Evolutionary conservation across 192 early-diverging fungal genomes (phyloP).

Genomic region (Rhizoclosmatium globosum): DNA sequence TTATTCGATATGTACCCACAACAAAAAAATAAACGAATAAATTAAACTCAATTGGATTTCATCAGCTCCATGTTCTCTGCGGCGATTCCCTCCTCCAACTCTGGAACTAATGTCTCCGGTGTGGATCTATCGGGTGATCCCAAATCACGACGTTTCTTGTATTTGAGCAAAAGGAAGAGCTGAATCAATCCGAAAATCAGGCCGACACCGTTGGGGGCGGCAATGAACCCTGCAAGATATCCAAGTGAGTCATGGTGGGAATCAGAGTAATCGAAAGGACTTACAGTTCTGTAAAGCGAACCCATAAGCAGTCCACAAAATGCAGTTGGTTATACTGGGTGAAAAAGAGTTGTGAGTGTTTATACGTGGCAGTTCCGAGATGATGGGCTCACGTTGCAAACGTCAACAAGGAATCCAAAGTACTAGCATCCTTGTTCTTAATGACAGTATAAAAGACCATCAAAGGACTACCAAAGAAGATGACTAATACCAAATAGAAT

Average conservation of each 20-base stretch:
- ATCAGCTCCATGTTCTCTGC: too few relatives aligned
- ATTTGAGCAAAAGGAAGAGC: too few relatives aligned
- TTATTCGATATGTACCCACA: neutral
- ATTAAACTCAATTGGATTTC: neutral
- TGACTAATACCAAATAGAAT: neutral
- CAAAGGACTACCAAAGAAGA: constrained; percentile 13
- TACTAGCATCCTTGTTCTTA: neutral
- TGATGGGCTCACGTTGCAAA: neutral
- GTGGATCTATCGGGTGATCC: too few relatives aligned
- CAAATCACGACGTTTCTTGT: too few relatives aligned
- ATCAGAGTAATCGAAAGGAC: neutral
- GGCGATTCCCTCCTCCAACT: too few relatives aligned
- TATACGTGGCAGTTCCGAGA: too few relatives aligned
- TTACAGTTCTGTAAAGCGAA: constrained; percentile 8
- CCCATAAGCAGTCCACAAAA: constrained; percentile 16
- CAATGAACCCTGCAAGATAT: neutral
- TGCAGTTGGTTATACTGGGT: neutral
- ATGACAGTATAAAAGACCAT: neutral
- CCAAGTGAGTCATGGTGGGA: neutral
- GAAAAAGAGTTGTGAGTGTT: too few relatives aligned
- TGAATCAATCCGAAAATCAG: neutral
- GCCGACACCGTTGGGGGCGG: neutral
- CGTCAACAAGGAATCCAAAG: neutral
- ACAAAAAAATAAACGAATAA: neutral
- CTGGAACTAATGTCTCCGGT: too few relatives aligned